Percentiles rank a stretch among this genome's conserved stretches.
Conservation (phyloP, 176 grass and related monocot genomes). For the Rhynchospora pubera region DNA sequence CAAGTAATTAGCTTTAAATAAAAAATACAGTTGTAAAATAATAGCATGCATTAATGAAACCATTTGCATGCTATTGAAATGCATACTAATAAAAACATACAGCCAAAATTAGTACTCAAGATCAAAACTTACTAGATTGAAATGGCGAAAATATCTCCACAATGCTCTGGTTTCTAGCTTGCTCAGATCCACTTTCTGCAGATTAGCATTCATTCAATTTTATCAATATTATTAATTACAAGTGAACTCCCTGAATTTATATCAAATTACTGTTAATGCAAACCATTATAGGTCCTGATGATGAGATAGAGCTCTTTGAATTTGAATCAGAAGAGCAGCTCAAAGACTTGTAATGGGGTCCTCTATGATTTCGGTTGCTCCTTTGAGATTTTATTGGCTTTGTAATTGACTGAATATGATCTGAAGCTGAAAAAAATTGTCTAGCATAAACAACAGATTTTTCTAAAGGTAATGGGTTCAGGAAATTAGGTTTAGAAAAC, state of each 20-base stretch:
- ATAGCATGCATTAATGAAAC: background rate
- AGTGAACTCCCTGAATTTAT: background rate
- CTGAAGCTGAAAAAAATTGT: background rate
- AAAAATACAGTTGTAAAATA: background rate
- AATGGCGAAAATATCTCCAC: slow-evolving; percentile 84
- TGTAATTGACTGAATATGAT: slow-evolving; percentile 45
- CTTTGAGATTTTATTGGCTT: slow-evolving; percentile 33
- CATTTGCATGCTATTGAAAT: background rate
- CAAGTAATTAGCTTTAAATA: background rate
- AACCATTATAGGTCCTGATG: slow-evolving; percentile 40
- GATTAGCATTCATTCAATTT: background rate
- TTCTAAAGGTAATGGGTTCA: background rate
- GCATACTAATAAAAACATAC: background rate
- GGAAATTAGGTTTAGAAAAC: background rate
- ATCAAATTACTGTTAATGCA: slow-evolving; percentile 16
- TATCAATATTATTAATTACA: background rate
- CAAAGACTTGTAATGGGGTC: slow-evolving; percentile 34
- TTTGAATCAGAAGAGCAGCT: slow-evolving; percentile 68
- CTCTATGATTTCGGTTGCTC: slow-evolving; percentile 30
- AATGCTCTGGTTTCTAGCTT: slow-evolving; percentile 67
- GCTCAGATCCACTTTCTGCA: slow-evolving; percentile 78
- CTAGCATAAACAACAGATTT: background rate
- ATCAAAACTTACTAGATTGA: slow-evolving; percentile 51
- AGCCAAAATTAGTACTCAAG: background rate
- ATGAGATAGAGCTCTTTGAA: slow-evolving; percentile 52